A percentile compares a stretch with the other conserved stretches of the same genome.
Conservation (phyloP, 179 eudicot genomes). For the Silene coronaria region DNA sequence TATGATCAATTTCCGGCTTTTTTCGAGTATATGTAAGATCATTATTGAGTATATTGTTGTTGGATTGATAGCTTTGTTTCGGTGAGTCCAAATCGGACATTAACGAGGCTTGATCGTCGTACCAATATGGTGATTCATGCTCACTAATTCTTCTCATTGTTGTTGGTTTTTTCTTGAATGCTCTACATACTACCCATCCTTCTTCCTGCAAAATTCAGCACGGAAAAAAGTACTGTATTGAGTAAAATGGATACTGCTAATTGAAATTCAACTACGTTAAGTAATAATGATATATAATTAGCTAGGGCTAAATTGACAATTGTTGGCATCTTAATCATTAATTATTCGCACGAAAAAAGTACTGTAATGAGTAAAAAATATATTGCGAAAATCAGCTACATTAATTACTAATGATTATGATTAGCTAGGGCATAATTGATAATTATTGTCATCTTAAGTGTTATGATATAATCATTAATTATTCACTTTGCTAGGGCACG, state of each 20-base stretch:
- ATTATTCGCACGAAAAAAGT: too few relatives aligned
- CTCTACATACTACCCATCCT: constrained; percentile 83
- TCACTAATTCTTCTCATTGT: constrained; percentile 42
- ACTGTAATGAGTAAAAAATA: too few relatives aligned
- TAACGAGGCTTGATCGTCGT: constrained; percentile 62
- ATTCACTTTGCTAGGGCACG: not conserved
- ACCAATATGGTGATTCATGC: constrained; percentile 57
- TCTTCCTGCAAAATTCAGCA: constrained; percentile 79
- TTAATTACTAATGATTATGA: not conserved
- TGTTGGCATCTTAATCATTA: not conserved
- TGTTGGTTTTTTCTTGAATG: constrained; percentile 68
- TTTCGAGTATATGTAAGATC: constrained; percentile 32
- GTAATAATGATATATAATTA: not conserved
- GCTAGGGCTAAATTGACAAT: not conserved
- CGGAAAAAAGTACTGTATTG: too few relatives aligned
- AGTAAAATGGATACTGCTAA: too few relatives aligned
- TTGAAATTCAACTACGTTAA: too few relatives aligned
- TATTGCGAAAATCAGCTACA: too few relatives aligned
- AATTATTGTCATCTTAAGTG: not conserved
- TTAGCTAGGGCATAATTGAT: constrained; percentile 1
- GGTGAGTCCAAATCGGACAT: constrained; percentile 65
- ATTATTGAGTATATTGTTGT: constrained; percentile 17
- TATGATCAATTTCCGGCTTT: constrained; percentile 30
- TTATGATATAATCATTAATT: not conserved
- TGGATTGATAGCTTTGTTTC: constrained; percentile 37